These are phyloP conservation scores for Coriolopsis trogii DNA, from an alignment of 1,284 basidiomycete species.

Conservation along the genomic window DNA sequence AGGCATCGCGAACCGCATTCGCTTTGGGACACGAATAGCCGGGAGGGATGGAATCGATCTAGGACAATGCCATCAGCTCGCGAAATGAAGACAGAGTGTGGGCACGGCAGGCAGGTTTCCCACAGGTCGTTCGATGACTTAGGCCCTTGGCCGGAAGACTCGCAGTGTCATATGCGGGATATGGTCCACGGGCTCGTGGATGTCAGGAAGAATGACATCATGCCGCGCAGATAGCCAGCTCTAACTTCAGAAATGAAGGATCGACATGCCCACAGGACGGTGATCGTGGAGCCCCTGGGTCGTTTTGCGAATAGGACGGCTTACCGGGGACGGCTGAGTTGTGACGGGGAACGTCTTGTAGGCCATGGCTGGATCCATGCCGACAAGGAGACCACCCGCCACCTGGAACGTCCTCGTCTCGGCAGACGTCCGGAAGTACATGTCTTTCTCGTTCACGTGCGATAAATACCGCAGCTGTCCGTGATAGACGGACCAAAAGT, in stretches of 20 bases:
- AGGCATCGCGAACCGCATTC: constrained; percentile 43
- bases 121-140: no score
- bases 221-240: background rate
- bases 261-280: background rate
- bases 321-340: constrained; percentile 39
- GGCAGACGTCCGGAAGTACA: constrained; percentile 49
- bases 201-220: background rate
- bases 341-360: constrained; percentile 43
- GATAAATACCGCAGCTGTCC: constrained; percentile 44
- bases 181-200: no score
- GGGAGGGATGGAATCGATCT: constrained; percentile 57
- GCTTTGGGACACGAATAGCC: constrained; percentile 52
- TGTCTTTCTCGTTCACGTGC: constrained; percentile 41
- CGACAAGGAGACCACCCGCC: constrained; percentile 49
- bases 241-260: background rate
- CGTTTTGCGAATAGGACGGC: background rate
- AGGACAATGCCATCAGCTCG: background rate
- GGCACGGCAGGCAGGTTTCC: no score
- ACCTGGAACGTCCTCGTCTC: constrained; percentile 54
- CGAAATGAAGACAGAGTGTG: background rate
- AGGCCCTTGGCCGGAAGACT: no score
- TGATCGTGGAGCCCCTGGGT: no score
- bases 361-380: constrained; percentile 48
- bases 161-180: no score
- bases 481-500: constrained; percentile 56